Evolutionary conservation across 768 basidiomycete species (phyloP), one percentile per base, ranked within the genome.

Genomic region (Rhodotorula diobovata): DNA sequence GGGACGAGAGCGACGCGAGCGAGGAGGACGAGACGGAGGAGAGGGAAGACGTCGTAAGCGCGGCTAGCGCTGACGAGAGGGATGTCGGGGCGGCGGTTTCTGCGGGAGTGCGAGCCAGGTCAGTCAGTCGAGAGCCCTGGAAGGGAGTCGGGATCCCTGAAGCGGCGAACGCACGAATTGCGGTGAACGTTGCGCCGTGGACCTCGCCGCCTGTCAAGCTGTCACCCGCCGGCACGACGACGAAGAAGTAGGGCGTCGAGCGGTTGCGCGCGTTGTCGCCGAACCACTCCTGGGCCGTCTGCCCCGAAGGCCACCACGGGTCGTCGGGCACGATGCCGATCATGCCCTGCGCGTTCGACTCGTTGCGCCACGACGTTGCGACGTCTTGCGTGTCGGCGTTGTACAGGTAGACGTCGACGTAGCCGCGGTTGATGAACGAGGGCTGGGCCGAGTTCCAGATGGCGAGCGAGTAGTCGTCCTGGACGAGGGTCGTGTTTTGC

Each of bases 401-500:
- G 80, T 86, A 88, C 63, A 93, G 88, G 81, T 85, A 91, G 73
- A 93, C 82, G 80, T 93, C 84, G 78, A 93, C 89, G 87, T 85
- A 43, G 79, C 83, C 54, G 41, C 43, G 46, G 20, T 16, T 25
- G 55, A 59, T 30, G 53, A 57, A 20, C 39, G 62, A 35, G n/a
- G 55, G 61, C 16, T 28, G 35, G 28, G 20, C 21, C 23, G 32
- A 15, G 51, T 80, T 61, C 60, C 45, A 46, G 60, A 48, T 61
- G 8, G 43, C 43, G 59, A 88, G 88, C 48, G 87, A 86, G 84
- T 86, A 90, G 60, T 89, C 80, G 77, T 88, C 85, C 80, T 95
- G 91, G n/a, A 84, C 80, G 70, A 93, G 82, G 35, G 82, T 71
- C 32, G 85, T 85, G 67, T 84, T 81, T 15, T 80, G 60, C 0